These are phyloP conservation scores for Reutealis trisperma DNA, from an alignment of 345 rosid genomes.

Conservation along the genomic window DNA sequence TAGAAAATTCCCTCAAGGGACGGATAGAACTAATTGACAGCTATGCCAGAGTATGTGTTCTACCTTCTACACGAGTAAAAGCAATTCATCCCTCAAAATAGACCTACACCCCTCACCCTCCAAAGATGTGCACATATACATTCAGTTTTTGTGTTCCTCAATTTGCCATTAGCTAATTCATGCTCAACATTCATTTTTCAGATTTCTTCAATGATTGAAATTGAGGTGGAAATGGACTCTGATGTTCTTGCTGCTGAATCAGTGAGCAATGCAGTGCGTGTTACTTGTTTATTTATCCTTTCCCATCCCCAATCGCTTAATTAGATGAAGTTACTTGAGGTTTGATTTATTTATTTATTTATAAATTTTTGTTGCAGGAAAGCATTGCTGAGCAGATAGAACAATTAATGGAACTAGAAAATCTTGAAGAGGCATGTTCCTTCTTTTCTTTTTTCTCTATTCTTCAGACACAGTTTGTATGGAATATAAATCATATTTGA, in stretches of 20 bases:
- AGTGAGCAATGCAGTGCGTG: conserved; percentile 68
- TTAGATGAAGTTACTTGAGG: conserved; percentile 5
- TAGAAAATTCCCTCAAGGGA: conserved; percentile 72
- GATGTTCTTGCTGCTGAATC: conserved; percentile 98
- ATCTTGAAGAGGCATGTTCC: conserved; percentile 80
- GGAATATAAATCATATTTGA: not conserved
- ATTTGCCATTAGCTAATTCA: conserved; percentile 4
- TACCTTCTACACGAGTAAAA: not conserved
- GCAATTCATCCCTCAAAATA: not conserved
- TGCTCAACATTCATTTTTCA: conserved; percentile 26
- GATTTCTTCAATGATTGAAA: conserved; percentile 99
- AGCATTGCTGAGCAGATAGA: conserved; percentile 76
- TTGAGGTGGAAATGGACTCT: conserved; percentile 90
- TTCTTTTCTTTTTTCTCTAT: not conserved
- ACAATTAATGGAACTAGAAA: conserved; percentile 92
- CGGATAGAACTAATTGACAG: conserved; percentile 88
- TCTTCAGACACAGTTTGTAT: not conserved
- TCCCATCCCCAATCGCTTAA: not conserved
- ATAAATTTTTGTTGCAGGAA: conserved; percentile 61
- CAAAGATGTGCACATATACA: not conserved
- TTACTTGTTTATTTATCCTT: not conserved
- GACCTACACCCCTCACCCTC: not conserved
- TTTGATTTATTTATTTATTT: too few species aligned
- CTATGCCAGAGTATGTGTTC: conserved; percentile 72
- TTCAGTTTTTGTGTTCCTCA: conserved; percentile 14